phyloP scores from a whole-genome alignment of 2,329 filamentous ascomycete genomes.

The Fusarium kyushuense region DNA sequence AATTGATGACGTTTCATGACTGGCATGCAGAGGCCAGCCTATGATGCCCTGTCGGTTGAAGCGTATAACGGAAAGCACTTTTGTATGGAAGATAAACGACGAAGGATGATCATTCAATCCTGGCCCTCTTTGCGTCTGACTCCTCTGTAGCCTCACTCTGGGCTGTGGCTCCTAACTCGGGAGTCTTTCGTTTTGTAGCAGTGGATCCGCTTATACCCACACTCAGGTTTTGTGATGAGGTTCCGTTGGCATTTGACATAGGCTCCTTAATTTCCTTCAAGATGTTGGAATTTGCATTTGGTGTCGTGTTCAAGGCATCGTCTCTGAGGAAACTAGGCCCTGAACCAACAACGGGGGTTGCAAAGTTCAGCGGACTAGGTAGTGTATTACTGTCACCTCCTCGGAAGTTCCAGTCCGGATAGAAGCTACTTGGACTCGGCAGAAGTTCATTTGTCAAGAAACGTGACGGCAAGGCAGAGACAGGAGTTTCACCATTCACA shows the following conservation, averaged over 20 bases:
- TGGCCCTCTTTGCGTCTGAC: conserved; percentile 66
- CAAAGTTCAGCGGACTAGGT: conserved; percentile 92
- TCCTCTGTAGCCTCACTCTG: conserved; percentile 57
- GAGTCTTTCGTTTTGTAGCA: conserved; percentile 67
- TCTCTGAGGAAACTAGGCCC: conserved; percentile 74
- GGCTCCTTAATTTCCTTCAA: conserved; percentile 19
- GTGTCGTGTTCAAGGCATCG: conserved; percentile 54
- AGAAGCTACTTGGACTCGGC: conserved; percentile 92
- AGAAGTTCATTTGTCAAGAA: conserved; percentile 90
- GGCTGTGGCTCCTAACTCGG: conserved; percentile 60
- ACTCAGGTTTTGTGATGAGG: conserved; percentile 36
- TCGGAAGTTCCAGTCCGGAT: conserved; percentile 87
- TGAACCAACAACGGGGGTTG: conserved; percentile 77
- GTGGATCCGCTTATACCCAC: conserved; percentile 33
- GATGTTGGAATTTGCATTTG: conserved; percentile 28
- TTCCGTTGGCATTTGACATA: conserved; percentile 19
- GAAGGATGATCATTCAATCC: conserved; percentile 58
- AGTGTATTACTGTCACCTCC: conserved; percentile 83
- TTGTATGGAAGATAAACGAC: conserved; percentile 11
- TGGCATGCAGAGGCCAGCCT: conserved; percentile 39
- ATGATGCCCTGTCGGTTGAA: conserved; percentile 24
- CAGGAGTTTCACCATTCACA: conserved; percentile 73
- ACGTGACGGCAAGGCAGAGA: conserved; percentile 91
- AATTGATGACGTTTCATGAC: conserved; percentile 21
- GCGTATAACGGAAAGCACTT: conserved; percentile 27